These are phyloP conservation scores for Pichia eremophila DNA, from an alignment of 805 yeast species.

Conservation along the genomic window DNA sequence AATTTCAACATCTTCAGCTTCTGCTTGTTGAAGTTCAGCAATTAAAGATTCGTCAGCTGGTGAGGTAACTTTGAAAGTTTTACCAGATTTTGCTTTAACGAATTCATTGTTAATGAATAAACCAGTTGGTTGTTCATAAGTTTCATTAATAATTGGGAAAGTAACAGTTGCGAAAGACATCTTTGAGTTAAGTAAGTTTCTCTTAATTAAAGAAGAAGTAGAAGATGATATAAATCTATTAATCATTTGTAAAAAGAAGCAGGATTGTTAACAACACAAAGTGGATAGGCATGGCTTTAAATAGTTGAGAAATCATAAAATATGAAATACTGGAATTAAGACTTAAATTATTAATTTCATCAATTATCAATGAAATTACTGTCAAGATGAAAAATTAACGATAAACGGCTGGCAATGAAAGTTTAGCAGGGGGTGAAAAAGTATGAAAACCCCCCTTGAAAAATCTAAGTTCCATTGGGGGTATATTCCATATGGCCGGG, in stretches of 20 bases:
- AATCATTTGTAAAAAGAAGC: neutral
- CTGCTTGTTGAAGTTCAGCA: constrained; percentile 43
- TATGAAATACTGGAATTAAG: neutral
- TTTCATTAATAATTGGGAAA: constrained; percentile 58
- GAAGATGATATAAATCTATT: neutral
- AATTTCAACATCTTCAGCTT: constrained; percentile 53
- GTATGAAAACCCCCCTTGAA: neutral
- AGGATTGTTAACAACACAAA: too few species aligned
- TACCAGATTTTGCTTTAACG: constrained; percentile 38
- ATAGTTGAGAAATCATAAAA: neutral
- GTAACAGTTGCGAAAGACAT: constrained; percentile 26
- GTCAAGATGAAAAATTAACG: too few species aligned
- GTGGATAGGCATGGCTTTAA: neutral
- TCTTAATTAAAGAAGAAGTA: neutral
- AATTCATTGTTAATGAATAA: constrained; percentile 51
- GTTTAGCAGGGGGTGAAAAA: too few species aligned
- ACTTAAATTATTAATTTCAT: neutral
- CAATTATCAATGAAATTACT: too few species aligned
- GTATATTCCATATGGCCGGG: too few species aligned
- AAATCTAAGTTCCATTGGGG: too few species aligned
- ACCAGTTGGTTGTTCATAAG: constrained; percentile 52
- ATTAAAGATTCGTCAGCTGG: constrained; percentile 47
- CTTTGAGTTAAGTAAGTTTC: neutral
- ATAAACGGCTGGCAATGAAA: too few species aligned
- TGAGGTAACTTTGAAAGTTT: constrained; percentile 41